Base-by-base conservation (phyloP, 2,329 filamentous ascomycete genomes). In the Fusarium musae region DNA sequence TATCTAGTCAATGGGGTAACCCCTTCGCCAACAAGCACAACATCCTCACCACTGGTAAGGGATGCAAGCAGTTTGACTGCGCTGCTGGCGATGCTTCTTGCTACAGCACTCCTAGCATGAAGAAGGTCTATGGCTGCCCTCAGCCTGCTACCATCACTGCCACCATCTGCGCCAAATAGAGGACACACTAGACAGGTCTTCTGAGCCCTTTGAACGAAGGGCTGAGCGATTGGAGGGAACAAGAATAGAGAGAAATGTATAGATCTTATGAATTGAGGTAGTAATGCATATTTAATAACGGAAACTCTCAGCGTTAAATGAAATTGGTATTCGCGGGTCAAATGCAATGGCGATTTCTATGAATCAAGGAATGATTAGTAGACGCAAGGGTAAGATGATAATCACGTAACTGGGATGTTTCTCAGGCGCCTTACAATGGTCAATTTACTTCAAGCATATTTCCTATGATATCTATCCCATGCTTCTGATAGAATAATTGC, bases 41-140 rank as follows among this genome's bases (percentile, higher is more conserved):
- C 75, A 79, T 73, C 63, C 70, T 85, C 63, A 80, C 70, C 47
- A 79, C 83, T 2, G 83, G 82, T 26, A 66, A 65, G 0, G 83
- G 82, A 58, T 85, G 83, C 75, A 39, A 81, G 73, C 19, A 69
- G 12, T 85, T 85, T 70, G 76, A 84, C 77, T 85, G 84, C 75
- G 76, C 73, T n/a, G 59, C 83, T 32, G 77, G 77, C 65, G 71
- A 83, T n/a, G 74, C 79, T 9, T 66, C 34, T 49, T 85, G 83
- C 82, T 85, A 85, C 79, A 84, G 83, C 81, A 81, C 78, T 1
- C 80, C 81, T 12, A 73, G 66, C n/a, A 53, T 64, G 43, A 82
- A 81, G 78, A 84, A 79, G 75, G 82, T 84, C 23, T 82, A 79
- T 70, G 80, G 80, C 63, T 85, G 83, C 82, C 83, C 83, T 9